A percentile compares a stretch with the other conserved stretches of the same genome.
These are phyloP conservation scores for Draba incana DNA, from an alignment of 345 rosid species.

Conservation along the genomic window DNA sequence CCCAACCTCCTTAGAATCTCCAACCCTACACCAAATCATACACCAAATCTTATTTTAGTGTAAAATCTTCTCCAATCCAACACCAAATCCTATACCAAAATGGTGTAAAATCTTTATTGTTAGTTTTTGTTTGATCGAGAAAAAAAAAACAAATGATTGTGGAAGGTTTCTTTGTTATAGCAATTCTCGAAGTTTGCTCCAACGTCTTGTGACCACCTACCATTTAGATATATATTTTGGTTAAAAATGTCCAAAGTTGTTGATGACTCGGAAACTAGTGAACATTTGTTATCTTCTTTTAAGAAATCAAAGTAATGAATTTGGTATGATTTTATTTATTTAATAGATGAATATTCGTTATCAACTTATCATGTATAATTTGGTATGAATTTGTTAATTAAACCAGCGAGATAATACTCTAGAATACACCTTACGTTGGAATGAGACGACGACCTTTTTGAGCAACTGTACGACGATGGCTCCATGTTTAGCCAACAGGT, in stretches of 20 bases:
- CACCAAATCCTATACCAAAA: too few species aligned
- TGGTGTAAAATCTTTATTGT: too few species aligned
- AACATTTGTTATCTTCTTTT: background rate
- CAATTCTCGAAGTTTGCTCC: constrained; percentile 12
- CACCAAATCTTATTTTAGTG: too few species aligned
- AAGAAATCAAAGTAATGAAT: background rate
- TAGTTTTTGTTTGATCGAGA: too few species aligned
- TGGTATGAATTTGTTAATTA: background rate
- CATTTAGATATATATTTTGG: background rate
- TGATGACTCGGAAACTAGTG: constrained; percentile 36
- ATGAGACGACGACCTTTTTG: constrained; percentile 19
- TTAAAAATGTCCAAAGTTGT: constrained; percentile 26
- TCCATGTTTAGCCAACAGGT: constrained; percentile 38
- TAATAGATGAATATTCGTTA: constrained; percentile 22
- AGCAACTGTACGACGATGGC: constrained; percentile 31
- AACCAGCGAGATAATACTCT: constrained; percentile 4
- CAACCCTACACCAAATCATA: too few species aligned
- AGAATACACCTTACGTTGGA: constrained; percentile 24
- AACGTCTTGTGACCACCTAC: constrained; percentile 28
- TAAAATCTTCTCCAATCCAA: too few species aligned
- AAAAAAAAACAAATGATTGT: background rate
- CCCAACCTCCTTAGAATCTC: constrained; percentile 20
- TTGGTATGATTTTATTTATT: constrained; percentile 21
- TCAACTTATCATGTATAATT: constrained; percentile 10
- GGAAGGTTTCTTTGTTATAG: background rate